Percentiles rank a stretch among this genome's conserved stretches.
phyloP scores from a whole-genome alignment of 495 filamentous ascomycete species.

The Glarea lozoyensis region DNA sequence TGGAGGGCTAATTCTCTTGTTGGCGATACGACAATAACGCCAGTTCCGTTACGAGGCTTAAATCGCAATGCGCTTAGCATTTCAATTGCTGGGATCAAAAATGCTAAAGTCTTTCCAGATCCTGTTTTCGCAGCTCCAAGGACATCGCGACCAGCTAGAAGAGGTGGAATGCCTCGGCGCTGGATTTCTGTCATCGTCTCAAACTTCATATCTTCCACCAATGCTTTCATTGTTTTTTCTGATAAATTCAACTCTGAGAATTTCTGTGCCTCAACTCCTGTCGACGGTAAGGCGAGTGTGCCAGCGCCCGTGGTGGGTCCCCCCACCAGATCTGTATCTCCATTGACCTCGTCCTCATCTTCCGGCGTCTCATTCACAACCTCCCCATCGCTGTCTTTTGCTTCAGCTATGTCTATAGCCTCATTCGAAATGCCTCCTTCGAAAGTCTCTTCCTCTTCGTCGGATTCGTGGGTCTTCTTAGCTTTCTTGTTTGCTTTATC shows the following conservation, averaged over 20 bases:
- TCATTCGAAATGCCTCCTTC: conserved; percentile 6
- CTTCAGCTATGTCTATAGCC: conserved; percentile 1
- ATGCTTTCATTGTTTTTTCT: conserved; percentile 77
- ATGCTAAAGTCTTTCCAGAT: conserved; percentile 90
- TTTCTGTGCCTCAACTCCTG: conserved; percentile 15
- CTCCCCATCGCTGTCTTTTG: conserved; percentile 3
- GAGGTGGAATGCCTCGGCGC: conserved; percentile 73
- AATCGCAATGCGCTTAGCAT: conserved; percentile 87
- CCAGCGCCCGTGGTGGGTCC: conserved; percentile 6
- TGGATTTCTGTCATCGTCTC: conserved; percentile 96
- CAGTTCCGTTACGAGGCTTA: conserved; percentile 60
- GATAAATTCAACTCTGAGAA: conserved; percentile 84
- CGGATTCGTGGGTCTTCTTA: conserved; percentile 14
- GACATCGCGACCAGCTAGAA: conserved; percentile 85
- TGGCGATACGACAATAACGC: conserved; percentile 78
- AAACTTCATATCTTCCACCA: conserved; percentile 77
- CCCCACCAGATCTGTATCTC: conserved; percentile 8
- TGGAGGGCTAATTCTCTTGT: conserved; percentile 90
- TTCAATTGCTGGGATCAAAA: conserved; percentile 90
- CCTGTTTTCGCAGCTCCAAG: conserved; percentile 96
- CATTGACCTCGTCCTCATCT: conserved; percentile 6
- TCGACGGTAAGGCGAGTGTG: conserved; percentile 14
- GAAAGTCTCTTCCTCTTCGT: conserved; percentile 11
- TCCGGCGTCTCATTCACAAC: conserved; percentile 7
- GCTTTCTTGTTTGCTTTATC: conserved; percentile 15